Conservation (phyloP, 1,284 basidiomycete species). For the Ustilago xerochloae region DNA sequence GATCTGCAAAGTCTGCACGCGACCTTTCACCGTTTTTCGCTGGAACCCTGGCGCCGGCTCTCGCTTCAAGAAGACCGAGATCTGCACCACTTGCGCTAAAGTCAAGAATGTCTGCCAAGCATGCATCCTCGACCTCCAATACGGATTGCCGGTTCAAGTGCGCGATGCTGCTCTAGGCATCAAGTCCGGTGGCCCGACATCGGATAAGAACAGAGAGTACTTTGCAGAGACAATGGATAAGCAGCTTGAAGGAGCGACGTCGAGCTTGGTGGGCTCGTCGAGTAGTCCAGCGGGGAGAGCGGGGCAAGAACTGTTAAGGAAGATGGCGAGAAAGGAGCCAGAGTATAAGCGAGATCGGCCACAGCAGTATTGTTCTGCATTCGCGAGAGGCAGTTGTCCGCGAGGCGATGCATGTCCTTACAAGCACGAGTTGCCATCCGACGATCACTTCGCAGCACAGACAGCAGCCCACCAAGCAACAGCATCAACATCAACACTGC, state of each 20-base stretch:
- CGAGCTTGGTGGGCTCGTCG: slow-evolving; percentile 55
- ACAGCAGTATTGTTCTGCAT: slow-evolving; percentile 89
- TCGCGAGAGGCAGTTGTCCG: slow-evolving; percentile 91
- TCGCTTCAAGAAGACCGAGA: slow-evolving; percentile 96
- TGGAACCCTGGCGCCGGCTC: slow-evolving; percentile 95
- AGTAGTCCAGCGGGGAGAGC: slow-evolving; percentile 57
- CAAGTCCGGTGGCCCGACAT: slow-evolving; percentile 88
- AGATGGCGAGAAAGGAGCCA: slow-evolving; percentile 89
- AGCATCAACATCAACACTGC: slow-evolving; percentile 70
- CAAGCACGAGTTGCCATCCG: slow-evolving; percentile 83
- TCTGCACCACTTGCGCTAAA: slow-evolving; percentile 98
- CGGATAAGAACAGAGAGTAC: slow-evolving; percentile 94
- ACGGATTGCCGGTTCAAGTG: slow-evolving; percentile 94
- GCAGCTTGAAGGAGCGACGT: slow-evolving; percentile 73
- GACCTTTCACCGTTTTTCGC: slow-evolving; percentile 91
- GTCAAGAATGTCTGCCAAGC: slow-evolving; percentile 99
- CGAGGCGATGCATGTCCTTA: slow-evolving; percentile 93
- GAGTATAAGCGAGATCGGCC: slow-evolving; percentile 96
- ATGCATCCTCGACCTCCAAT: slow-evolving; percentile 92
- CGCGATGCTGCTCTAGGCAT: slow-evolving; percentile 92
- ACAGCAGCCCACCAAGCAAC: slow-evolving; percentile 78
- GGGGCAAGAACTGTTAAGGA: slow-evolving; percentile 95
- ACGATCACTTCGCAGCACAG: not conserved
- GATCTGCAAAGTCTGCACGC: slow-evolving; percentile 88
- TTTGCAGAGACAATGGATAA: slow-evolving; percentile 78